Evolutionary conservation across 208 protist genomes (phyloP), one percentile per base, ranked within the genome.

Genomic region (Trypanosoma melophagium): DNA sequence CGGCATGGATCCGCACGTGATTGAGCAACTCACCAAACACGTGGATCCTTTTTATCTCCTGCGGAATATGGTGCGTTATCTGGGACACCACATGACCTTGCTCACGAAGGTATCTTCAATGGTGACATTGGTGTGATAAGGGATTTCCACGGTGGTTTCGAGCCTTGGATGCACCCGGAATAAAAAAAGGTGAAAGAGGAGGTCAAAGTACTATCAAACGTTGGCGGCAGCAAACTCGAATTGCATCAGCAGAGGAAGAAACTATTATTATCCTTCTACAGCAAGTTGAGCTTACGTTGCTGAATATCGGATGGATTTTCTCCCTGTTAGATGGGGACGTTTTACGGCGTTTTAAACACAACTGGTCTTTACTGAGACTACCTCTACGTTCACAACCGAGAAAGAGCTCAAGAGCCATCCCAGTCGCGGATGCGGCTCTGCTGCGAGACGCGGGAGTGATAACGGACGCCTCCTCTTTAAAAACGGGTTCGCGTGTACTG

Each of bases 161-260:
- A 59, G 31, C 54, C 54, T 2, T 41, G 54, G 54, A 38, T 59
- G 1, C 28, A 2, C 17, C 54, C 54, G 2, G 54, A 41, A 41
- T 9, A 58, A 40, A 3, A n/a, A 40, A 9, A 12, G 17, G 53
- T 28, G 21, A 58, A 19, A 35, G 13, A 47, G 16, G 10, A 1
- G 25, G 54, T 5, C 28, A 1, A 1, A 19, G 19, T 17, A 59
- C 54, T 7, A 59, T 59, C 17, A 59, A 5, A 17, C 54, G 54
- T 42, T 25, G 54, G 3, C 13, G 3, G 28, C 17, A 24, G 19
- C 3, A 16, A 42, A 41, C 54, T 7, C 54, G 54, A 2, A 38
- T 59, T 9, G 54, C 54, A 9, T 59, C 54, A 42, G 19, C 54
- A 41, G 28, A 59, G 17, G 28, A 59, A 42, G 54, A 59, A 41